Evolutionary conservation across 23 red algal genomes (phyloP).

Genomic region (Gracilaria gracilis): DNA sequence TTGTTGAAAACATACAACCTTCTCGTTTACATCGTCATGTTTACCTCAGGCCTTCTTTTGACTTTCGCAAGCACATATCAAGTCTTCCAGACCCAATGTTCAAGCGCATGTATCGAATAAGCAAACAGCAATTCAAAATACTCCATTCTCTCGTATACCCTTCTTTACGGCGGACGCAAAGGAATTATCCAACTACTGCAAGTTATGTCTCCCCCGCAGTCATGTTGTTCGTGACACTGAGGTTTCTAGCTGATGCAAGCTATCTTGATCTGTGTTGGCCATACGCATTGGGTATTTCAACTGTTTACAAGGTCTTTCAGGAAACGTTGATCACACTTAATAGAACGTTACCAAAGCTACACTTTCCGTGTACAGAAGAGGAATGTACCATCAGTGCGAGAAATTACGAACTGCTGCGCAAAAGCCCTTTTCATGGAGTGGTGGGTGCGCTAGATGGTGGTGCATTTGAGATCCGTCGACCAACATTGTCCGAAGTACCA

Average conservation of each 20-base stretch:
- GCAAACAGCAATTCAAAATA: background rate
- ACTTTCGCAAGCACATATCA: background rate
- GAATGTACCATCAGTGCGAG: background rate
- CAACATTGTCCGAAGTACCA: too few species aligned
- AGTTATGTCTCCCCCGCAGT: background rate
- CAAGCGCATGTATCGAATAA: background rate
- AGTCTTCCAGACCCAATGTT: background rate
- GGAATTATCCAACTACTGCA: background rate
- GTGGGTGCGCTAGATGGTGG: too few species aligned
- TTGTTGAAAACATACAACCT: too few species aligned
- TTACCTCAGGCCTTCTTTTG: background rate
- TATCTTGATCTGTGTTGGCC: slow-evolving; percentile 3
- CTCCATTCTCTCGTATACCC: background rate
- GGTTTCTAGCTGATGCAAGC: background rate
- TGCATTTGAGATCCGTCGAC: too few species aligned
- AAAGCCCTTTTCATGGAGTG: too few species aligned
- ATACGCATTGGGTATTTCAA: background rate
- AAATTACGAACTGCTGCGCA: background rate
- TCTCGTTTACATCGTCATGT: background rate
- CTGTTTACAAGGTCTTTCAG: background rate
- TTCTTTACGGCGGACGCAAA: background rate
- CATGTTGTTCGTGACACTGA: background rate
- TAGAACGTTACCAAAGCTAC: background rate
- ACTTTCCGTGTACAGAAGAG: background rate
- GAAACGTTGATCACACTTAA: background rate